Base-by-base conservation (phyloP, 2,329 filamentous ascomycete species). In the Colletotrichum sp. region DNA sequence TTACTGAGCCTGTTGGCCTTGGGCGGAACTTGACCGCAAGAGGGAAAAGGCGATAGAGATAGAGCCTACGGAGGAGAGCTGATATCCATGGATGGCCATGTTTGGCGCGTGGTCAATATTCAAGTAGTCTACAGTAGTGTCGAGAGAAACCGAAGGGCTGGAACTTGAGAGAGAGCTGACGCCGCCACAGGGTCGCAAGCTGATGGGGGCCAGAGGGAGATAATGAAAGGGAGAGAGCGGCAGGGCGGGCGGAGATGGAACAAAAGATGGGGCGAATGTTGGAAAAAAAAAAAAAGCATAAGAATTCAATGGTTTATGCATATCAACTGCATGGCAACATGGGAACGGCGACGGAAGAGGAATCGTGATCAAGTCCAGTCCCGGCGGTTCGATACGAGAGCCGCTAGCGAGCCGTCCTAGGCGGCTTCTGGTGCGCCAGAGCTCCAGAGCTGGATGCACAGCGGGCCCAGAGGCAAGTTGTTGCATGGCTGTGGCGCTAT, bases 331-430 rank as follows among this genome's bases (percentile, higher is more conserved):
- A 13, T 32, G 18, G 24, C 28, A 30, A 3, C 36, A 28, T 26
- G 63, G 26, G 21, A 55, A 57, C 36, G 15, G n/a, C 65, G 39
- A 32, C 57, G 18, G 2, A 36, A 57, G 21, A 64, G 62, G 21
- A 49, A 26, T 21, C 28, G 52, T 24, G 44, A 69, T 60, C 70
- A 64, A 52, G 44, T 52, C 44, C 44, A 52, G 57, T 69, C 44
- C 64, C 32, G 70, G 59, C 26, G 64, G 72, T 32, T 26, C 52
- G 34, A 65, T 69, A 76, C 64, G 73, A 73, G 39, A 21, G 44
- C 21, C 55, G 55, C 52, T 57, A 68, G 63, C 59, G 59, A 60
- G 44, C 68, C 66, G 49, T 71, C 30, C 55, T 28, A 12, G 10
- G 36, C 44, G 44, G n/a, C 55, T 52, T 69, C 18, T 55, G 36